These are phyloP conservation scores for Circinella umbellata DNA, from an alignment of 371 early-diverging fungal genomes.

Conservation along the genomic window DNA sequence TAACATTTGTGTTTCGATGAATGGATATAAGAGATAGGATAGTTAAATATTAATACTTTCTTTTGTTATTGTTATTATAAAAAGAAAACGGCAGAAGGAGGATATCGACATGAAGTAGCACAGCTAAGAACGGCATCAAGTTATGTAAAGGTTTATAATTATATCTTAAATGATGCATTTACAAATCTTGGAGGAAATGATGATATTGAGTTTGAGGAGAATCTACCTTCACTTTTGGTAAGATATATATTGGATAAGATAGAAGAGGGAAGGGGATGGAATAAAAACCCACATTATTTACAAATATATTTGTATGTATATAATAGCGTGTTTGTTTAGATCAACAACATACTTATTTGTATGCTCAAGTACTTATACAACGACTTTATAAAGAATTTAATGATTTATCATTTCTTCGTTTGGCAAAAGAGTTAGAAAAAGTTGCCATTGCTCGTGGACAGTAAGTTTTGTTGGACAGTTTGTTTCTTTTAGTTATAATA, in stretches of 20 bases:
- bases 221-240: conserved; percentile 54
- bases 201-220: conserved; percentile 59
- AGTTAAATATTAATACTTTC: background rate
- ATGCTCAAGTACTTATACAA: conserved; percentile 63
- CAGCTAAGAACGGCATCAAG: conserved; percentile 65
- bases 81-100: conserved; percentile 68
- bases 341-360: conserved; percentile 71
- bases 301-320: background rate
- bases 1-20: background rate
- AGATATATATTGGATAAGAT: conserved; percentile 2
- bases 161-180: conserved; percentile 61
- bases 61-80: background rate
- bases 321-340: conserved; percentile 67
- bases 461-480: conserved; percentile 23
- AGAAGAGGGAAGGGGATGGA: too few species aligned
- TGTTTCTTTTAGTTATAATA: background rate
- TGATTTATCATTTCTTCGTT: conserved; percentile 53
- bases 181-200: conserved; percentile 56
- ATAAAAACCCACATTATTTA: too few species aligned
- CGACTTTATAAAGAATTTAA: conserved; percentile 56
- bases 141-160: conserved; percentile 66
- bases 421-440: conserved; percentile 66
- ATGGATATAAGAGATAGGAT: background rate
- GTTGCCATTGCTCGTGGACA: conserved; percentile 46
- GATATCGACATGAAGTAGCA: conserved; percentile 67